Evolutionary conservation across 441 rosid species (phyloP), one percentile per base, ranked within the genome.

Genomic region (Mallotus japonicus): DNA sequence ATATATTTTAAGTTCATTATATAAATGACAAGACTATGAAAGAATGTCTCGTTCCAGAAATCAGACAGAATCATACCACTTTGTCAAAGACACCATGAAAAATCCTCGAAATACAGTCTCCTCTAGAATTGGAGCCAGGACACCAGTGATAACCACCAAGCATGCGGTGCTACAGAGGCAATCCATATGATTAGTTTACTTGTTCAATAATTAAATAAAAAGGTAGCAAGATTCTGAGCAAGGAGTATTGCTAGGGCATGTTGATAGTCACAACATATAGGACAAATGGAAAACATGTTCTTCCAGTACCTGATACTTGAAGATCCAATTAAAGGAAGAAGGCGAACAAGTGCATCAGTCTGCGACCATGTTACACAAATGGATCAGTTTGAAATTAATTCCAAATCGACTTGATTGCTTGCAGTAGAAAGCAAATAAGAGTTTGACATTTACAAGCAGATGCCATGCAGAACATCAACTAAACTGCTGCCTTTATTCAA

Each of bases 21-120:
- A 59, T 14, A 66, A 6, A 40, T 73, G 68, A 24, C 24, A 22
- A 70, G 11, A 46, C 13, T 11, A 7, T 28, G 12, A 62, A 65
- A 50, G 42, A 53, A 70, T 65, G 28, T 49, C 60, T 22, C 34
- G 46, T 64, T 42, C 34, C 44, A 49, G 32, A 71, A 61, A 69
- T 69, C 28, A 66, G 75, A 77, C 24, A 46, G 73, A 65, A 12
- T 9, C 63, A 40, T 85, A 92, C 99, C 97, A 95, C 82, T 91
- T 92, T 73, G 99, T 92, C 65, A 95, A 81, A 61, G 96, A 87
- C 66, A 86, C 90, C 99, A 95, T 87, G 62, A 92, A 86, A 85
- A 95, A 95, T 49, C 97, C 99, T 67, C 97, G 97, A 79, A 95
- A 95, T 15, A 95, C 83, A 7, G 90, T 90, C 84, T 95, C 99